These are phyloP conservation scores for Chaetomium cochliodes DNA, from an alignment of 495 filamentous ascomycete genomes.

Conservation along the genomic window DNA sequence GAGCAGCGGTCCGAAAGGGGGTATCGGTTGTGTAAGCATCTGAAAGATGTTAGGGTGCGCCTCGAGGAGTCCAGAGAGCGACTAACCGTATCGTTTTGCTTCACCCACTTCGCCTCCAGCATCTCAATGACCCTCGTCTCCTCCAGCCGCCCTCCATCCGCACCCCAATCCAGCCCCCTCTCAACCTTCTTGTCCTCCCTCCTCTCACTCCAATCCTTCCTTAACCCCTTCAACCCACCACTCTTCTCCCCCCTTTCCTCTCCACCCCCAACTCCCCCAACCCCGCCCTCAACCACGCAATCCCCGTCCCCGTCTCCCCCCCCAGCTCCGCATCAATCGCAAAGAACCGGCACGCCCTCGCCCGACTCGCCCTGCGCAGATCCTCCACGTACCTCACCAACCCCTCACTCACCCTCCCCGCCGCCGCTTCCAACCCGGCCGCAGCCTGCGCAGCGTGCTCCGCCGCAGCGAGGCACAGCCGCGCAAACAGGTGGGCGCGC, in stretches of 20 bases:
- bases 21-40: constrained; percentile 79
- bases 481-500: constrained; percentile 78
- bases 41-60: constrained; percentile 33
- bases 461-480: constrained; percentile 76
- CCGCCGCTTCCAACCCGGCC: constrained; percentile 32
- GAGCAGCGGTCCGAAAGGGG: constrained; percentile 64
- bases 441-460: constrained; percentile 65
- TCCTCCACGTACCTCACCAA: constrained; percentile 71
- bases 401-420: constrained; percentile 57
- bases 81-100: constrained; percentile 88
- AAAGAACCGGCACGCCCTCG: constrained; percentile 84
- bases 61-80: not conserved
- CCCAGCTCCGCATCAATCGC: constrained; percentile 82
- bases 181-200: constrained; percentile 68
- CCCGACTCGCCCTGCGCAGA: constrained; percentile 67
- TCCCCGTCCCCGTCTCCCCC: constrained; percentile 74
- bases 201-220: constrained; percentile 68
- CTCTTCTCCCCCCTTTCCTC: constrained; percentile 29
- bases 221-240: constrained; percentile 59
- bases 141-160: constrained; percentile 79
- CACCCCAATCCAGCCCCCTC: constrained; percentile 69
- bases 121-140: constrained; percentile 83
- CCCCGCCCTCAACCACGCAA: constrained; percentile 78
- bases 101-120: constrained; percentile 85
- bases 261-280: constrained; percentile 66